Evolutionary conservation across 2,329 filamentous ascomycete genomes (phyloP).

Genomic region (Aureobasidium vineae): DNA sequence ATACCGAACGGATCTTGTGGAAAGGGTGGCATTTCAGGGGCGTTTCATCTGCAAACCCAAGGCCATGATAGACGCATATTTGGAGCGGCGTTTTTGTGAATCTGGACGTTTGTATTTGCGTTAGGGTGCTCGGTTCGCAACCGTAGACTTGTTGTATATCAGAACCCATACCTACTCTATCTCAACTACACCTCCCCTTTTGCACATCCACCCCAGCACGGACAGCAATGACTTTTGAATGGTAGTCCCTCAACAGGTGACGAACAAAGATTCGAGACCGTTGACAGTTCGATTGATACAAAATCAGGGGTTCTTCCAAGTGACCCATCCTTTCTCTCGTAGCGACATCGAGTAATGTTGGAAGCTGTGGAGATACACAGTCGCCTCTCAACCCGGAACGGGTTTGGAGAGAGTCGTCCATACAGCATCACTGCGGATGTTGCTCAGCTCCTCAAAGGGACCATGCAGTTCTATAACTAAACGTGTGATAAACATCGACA

Average conservation of each 20-base stretch:
- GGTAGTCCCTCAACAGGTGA: neutral
- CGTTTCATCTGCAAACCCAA: conserved; percentile 16
- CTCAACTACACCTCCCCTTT: neutral
- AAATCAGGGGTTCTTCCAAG: neutral
- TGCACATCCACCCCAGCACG: neutral
- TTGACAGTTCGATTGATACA: neutral
- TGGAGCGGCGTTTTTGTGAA: conserved; percentile 17
- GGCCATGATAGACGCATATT: conserved; percentile 23
- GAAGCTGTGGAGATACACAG: neutral
- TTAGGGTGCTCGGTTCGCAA: neutral
- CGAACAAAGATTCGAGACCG: neutral
- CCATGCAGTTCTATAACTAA: neutral
- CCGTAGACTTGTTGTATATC: conserved; percentile 23
- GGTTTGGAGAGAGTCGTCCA: neutral
- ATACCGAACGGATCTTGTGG: neutral
- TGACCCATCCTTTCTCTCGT: neutral
- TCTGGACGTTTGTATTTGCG: conserved; percentile 15
- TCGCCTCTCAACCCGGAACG: neutral
- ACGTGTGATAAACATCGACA: neutral
- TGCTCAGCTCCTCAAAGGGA: neutral
- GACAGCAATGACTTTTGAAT: neutral
- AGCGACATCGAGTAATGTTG: neutral
- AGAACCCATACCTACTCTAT: conserved; percentile 10
- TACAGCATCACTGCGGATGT: neutral
- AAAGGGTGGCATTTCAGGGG: conserved; percentile 3